phyloP scores from a whole-genome alignment of 2,329 filamentous ascomycete species.

The Nectriaceae sp. region DNA sequence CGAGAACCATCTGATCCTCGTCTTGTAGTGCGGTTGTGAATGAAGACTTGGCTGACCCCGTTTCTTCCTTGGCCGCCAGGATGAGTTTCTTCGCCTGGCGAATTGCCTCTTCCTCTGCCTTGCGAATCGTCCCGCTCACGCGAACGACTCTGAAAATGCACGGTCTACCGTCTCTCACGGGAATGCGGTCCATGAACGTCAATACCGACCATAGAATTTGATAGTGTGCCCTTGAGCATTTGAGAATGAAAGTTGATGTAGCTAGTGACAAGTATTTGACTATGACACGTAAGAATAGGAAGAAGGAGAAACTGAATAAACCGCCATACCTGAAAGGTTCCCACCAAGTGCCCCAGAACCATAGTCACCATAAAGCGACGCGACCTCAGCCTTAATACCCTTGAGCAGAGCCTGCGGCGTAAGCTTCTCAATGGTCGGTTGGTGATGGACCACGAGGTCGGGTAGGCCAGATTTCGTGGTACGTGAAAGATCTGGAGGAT shows the following conservation, averaged over 20 bases:
- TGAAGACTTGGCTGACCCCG: constrained; percentile 18
- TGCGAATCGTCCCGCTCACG: constrained; percentile 90
- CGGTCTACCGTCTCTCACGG: constrained; percentile 56
- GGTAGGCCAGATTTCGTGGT: constrained; percentile 44
- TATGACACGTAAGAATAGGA: constrained; percentile 35
- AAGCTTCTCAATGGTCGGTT: constrained; percentile 74
- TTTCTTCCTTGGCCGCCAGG: constrained; percentile 59
- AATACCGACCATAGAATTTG: constrained; percentile 88
- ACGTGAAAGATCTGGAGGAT: constrained; percentile 60
- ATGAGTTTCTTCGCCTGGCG: constrained; percentile 73
- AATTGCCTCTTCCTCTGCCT: constrained; percentile 88
- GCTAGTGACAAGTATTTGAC: constrained; percentile 91
- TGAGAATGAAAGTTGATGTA: constrained; percentile 93
- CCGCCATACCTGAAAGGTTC: constrained; percentile 63
- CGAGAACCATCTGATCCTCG: constrained; percentile 40
- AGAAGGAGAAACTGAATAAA: not conserved
- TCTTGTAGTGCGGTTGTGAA: constrained; percentile 18
- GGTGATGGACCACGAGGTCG: constrained; percentile 72
- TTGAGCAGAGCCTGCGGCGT: constrained; percentile 66
- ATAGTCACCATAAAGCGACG: constrained; percentile 83
- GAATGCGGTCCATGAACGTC: constrained; percentile 75
- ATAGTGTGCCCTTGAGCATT: constrained; percentile 80
- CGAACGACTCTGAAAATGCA: constrained; percentile 85
- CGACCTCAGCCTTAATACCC: constrained; percentile 70
- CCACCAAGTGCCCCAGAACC: constrained; percentile 74